Evolutionary conservation across 2,329 filamentous ascomycete species (phyloP), one percentile per base, ranked within the genome.

Genomic region (Cucurbitaria berberidis): DNA sequence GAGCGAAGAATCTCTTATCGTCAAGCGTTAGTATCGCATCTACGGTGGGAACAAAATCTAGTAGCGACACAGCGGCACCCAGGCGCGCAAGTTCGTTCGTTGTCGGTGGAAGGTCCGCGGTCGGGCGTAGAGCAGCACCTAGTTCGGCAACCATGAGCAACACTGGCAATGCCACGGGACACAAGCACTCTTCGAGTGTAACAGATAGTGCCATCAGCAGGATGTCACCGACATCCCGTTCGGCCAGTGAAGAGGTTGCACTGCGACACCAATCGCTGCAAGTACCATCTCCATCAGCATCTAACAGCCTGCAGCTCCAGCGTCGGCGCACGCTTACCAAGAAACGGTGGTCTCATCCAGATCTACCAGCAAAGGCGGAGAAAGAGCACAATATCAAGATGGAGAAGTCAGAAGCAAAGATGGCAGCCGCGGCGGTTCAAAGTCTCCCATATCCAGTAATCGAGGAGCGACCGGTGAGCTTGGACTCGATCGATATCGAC

Each of bases 401-500:
- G 10, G 67, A 70, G 7, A 55, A 55, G 3, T 52, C 51, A 22
- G 60, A 70, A 32, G 64, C 67, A n/a, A 55, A 52, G 11, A 36
- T 45, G 16, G 47, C 43, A 44, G 46, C 55, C 5, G 50, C 55
- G 19, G 61, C 59, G 34, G 74, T 63, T 55, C 74, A 64, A 60
- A 71, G 48, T 39, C 64, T 77, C 41, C 68, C 76, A 53, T 76
- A 78, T 27, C 75, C 82, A 0, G 75, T 83, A 13, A 80, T 83
- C 1, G 89, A 91, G 55, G 90, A 92, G 64, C 84, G 91, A 9
- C 90, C 90, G 0, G 83, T 82, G 13, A 96, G 91, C 51, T 84
- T 88, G 7, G 93, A 97, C 74, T 96, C 93, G 0, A 86, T 98
- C 36, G 93, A 97, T 62, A 85, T 93, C 67, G 91, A 91, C 0